phyloP scores from a whole-genome alignment of 129 eudicot species.

The Flaveria brownii region DNA sequence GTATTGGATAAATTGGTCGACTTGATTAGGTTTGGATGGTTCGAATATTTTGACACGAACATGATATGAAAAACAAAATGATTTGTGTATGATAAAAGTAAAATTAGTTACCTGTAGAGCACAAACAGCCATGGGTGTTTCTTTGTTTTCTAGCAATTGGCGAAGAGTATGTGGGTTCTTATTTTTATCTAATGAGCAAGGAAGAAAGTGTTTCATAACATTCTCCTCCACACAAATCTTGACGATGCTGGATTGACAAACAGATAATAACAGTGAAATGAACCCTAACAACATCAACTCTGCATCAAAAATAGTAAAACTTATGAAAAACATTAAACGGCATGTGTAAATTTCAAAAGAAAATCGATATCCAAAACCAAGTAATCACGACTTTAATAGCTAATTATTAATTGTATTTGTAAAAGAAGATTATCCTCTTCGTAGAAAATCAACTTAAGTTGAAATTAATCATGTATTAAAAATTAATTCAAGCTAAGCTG shows the following conservation, averaged over 20 bases:
- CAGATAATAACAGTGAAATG: conserved; percentile 79
- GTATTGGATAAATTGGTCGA: no score
- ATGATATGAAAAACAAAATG: no score
- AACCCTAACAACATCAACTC: conserved; percentile 97
- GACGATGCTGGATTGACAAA: conserved; percentile 66
- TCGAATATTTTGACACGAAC: no score
- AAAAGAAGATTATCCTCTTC: no score
- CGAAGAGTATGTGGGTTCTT: conserved; percentile 27
- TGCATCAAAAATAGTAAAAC: conserved; percentile 27
- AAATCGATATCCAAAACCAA: neutral
- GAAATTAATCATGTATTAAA: no score
- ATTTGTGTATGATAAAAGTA: neutral
- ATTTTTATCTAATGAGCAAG: conserved; percentile 46
- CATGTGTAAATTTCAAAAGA: neutral
- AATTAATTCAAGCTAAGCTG: no score
- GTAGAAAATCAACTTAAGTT: no score
- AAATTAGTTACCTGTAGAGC: conserved; percentile 47
- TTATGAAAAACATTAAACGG: neutral
- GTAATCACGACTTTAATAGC: neutral
- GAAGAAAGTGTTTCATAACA: conserved; percentile 53
- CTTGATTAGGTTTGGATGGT: no score
- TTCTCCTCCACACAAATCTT: conserved; percentile 60
- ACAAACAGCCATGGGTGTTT: conserved; percentile 47
- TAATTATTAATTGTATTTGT: neutral
- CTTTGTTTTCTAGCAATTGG: conserved; percentile 51